Percentiles rank a stretch among this genome's conserved stretches.
Evolutionary conservation across 2,329 filamentous ascomycete genomes (phyloP).

Genomic region (Fusarium chaquense): DNA sequence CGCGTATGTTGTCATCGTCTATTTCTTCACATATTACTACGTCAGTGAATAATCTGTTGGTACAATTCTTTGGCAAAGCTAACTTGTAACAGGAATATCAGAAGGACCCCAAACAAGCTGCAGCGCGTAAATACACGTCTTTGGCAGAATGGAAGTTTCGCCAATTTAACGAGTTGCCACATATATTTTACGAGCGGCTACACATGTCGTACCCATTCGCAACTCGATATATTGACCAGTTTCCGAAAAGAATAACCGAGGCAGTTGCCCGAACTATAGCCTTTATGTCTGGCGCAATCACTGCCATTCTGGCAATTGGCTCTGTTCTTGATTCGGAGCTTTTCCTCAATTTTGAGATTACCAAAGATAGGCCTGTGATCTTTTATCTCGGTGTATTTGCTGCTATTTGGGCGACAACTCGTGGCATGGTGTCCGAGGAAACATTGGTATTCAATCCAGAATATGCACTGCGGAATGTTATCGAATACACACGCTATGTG

Average conservation of each 20-base stretch:
- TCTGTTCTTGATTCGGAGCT: conserved; percentile 91
- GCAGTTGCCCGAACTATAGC: conserved; percentile 86
- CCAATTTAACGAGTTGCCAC: conserved; percentile 96
- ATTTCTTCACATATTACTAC: conserved; percentile 96
- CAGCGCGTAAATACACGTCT: conserved; percentile 85
- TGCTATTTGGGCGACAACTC: conserved; percentile 83
- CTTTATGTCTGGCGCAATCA: conserved; percentile 87
- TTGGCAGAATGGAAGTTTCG: conserved; percentile 98
- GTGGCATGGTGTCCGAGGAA: conserved; percentile 88
- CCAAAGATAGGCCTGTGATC: conserved; percentile 85
- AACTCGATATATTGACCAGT: conserved; percentile 92
- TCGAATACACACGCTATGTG: conserved; percentile 92
- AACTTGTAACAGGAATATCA: conserved; percentile 79
- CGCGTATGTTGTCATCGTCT: conserved; percentile 86
- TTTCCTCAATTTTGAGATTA: conserved; percentile 92
- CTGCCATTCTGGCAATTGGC: conserved; percentile 84
- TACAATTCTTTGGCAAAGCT: background rate
- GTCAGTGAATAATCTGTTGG: conserved; percentile 59
- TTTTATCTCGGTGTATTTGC: conserved; percentile 91
- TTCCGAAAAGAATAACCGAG: conserved; percentile 93
- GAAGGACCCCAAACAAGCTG: conserved; percentile 90
- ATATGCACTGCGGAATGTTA: conserved; percentile 87
- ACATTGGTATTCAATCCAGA: conserved; percentile 92
- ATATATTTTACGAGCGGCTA: conserved; percentile 88
- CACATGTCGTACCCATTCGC: conserved; percentile 97